Evolutionary conservation across 2,329 filamentous ascomycete species (phyloP).

Genomic region (Apiospora pterosperma): DNA sequence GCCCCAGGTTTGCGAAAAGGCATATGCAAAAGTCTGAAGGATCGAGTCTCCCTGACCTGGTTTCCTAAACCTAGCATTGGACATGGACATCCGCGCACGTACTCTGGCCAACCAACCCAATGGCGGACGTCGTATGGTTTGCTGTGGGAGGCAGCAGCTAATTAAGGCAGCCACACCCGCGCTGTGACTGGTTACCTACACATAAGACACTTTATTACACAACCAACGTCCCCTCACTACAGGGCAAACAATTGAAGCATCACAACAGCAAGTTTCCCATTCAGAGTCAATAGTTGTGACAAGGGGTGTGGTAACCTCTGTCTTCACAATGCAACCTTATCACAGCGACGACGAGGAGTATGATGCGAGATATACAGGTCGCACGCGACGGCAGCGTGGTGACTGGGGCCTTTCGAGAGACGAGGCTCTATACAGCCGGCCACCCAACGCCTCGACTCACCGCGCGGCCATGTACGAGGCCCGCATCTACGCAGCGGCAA

Average conservation of each 20-base stretch:
- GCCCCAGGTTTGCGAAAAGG: no score
- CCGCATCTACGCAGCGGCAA: not conserved
- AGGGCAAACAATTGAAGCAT: not conserved
- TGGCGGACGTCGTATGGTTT: not conserved
- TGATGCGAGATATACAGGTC: no score
- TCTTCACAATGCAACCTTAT: not conserved
- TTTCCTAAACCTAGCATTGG: no score
- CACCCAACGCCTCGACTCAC: not conserved
- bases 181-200: not conserved
- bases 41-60: no score
- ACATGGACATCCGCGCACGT: not conserved
- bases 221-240: not conserved
- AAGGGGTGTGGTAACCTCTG: not conserved
- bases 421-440: not conserved
- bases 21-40: no score
- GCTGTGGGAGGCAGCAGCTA: not conserved
- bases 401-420: not conserved
- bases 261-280: not conserved
- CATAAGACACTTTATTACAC: not conserved
- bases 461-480: not conserved
- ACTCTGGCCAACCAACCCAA: not conserved
- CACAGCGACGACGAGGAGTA: no score
- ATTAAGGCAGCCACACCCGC: not conserved
- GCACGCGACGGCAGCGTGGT: not conserved
- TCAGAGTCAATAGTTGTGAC: not conserved